Conservation (phyloP, 2,329 filamentous ascomycete genomes). For the Sphaerulina vaccinii region DNA sequence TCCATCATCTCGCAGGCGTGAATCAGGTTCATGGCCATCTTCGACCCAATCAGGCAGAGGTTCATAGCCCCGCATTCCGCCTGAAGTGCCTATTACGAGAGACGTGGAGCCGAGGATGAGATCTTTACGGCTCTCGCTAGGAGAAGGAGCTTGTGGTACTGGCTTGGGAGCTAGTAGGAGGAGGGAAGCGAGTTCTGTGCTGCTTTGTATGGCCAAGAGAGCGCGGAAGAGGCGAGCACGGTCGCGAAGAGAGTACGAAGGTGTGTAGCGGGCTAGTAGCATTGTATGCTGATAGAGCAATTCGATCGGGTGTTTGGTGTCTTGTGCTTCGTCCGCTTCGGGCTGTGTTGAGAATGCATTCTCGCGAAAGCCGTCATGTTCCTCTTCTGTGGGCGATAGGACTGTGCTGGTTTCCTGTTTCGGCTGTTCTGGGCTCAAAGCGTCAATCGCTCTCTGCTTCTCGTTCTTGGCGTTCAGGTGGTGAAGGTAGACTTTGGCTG, state of each 20-base stretch:
- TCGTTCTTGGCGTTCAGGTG: constrained; percentile 65
- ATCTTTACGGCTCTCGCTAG: constrained; percentile 76
- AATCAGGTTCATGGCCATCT: constrained; percentile 75
- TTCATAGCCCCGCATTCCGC: constrained; percentile 64
- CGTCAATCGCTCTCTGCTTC: constrained; percentile 36
- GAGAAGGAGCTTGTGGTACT: constrained; percentile 83
- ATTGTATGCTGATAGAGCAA: constrained; percentile 82
- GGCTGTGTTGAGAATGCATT: constrained; percentile 22
- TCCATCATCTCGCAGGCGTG: constrained; percentile 63
- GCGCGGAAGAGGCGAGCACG: constrained; percentile 84
- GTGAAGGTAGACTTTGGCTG: constrained; percentile 95
- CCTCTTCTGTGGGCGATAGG: constrained; percentile 30
- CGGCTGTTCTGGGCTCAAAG: constrained; percentile 17
- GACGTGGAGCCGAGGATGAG: constrained; percentile 75
- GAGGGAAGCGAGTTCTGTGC: constrained; percentile 80
- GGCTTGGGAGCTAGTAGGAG: constrained; percentile 93
- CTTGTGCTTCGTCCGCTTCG: constrained; percentile 37
- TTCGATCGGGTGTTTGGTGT: constrained; percentile 64
- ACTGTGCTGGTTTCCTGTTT: constrained; percentile 16
- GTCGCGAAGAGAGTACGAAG: constrained; percentile 91
- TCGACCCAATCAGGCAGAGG: constrained; percentile 80
- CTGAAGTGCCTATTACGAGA: constrained; percentile 62
- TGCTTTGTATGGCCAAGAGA: constrained; percentile 71
- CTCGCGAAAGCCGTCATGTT: constrained; percentile 29
- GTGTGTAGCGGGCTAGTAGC: constrained; percentile 85